phyloP scores from a whole-genome alignment of 2,329 filamentous ascomycete genomes.

The Aspergillus quadrilineatus region DNA sequence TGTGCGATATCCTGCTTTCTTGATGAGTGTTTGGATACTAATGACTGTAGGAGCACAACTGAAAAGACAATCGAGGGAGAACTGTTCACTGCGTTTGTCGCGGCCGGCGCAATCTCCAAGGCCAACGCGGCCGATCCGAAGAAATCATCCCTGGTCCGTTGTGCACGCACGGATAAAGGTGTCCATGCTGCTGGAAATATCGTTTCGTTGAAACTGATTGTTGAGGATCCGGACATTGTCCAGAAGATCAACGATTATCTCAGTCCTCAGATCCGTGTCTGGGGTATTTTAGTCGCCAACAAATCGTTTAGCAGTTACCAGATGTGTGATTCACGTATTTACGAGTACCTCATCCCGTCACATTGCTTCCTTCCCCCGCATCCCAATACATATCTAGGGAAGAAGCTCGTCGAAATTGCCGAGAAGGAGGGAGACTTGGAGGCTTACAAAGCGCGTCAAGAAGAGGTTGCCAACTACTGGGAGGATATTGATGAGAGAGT shows the following conservation, averaged over 20 bases:
- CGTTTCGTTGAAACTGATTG: slow-evolving; percentile 91
- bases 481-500: slow-evolving; percentile 74
- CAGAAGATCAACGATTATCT: slow-evolving; percentile 86
- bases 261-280: slow-evolving; percentile 85
- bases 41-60: slow-evolving; percentile 46
- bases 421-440: slow-evolving; percentile 71
- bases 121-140: slow-evolving; percentile 95
- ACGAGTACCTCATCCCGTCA: slow-evolving; percentile 94
- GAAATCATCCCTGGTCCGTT: slow-evolving; percentile 91
- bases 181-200: slow-evolving; percentile 96
- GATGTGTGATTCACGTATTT: slow-evolving; percentile 90
- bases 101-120: slow-evolving; percentile 90
- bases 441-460: slow-evolving; percentile 66
- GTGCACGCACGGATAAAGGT: slow-evolving; percentile 94
- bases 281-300: slow-evolving; percentile 87
- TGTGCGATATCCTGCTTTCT: slow-evolving; percentile 45
- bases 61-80: slow-evolving; percentile 97
- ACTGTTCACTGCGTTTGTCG: slow-evolving; percentile 86
- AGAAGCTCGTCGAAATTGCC: slow-evolving; percentile 75
- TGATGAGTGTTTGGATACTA: not conserved
- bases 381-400: slow-evolving; percentile 79
- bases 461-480: slow-evolving; percentile 82
- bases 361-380: slow-evolving; percentile 92
- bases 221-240: slow-evolving; percentile 84
- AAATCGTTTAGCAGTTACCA: slow-evolving; percentile 94